Evolutionary conservation across 768 basidiomycete species (phyloP), one percentile per base, ranked within the genome.

Genomic region (Phlebiopsis flavidoalba): DNA sequence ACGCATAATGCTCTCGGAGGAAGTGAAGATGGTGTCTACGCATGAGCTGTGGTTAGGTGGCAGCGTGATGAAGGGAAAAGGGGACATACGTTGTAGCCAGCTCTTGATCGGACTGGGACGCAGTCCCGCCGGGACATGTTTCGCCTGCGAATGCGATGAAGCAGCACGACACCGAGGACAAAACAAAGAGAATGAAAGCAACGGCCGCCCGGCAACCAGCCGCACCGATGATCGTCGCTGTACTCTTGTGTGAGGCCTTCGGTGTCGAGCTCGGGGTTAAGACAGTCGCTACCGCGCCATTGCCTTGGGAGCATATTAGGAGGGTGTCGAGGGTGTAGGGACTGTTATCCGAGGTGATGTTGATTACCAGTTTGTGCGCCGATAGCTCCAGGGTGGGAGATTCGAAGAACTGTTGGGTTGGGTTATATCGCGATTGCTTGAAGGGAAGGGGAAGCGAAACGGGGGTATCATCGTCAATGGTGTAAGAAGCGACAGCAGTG

Each of bases 391-490:
- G 64, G 5, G 67, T 54, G 12, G 64, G 51, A 22, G 74, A 70
- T 7, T 72, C 68, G 66, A 80, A 83, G 53, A 82, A 72, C 8
- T 76, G 75, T 65, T 82, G 81, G 60, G 76, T 73, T 0, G 65
- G 66, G 24, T 80, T 71, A 35, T 68, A 62, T 5, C 57, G 36
- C 5, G 60, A 58, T 31, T 31, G 26, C 11, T 77, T 78, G 40
- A 67, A 64, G 3, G 80, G 78, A 40, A 78, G 67, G 2, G 74
- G 72, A 6, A 77, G 76, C 5, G 37, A 33, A 19, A 58, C 33
- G 24, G 47, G 15, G 10, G 11, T 17, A 7, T 65, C 59, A 31
- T 76, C 67, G 61, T 81, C 79, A 37, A 81, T 61, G 3, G 67
- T 67, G 60, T 79, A 83, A 0, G 72, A 66, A 5, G 77, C 78